A percentile compares a stretch with the other conserved stretches of the same genome.
Evolutionary conservation across 768 basidiomycete species (phyloP).

Genomic region (Tricholoma hemisulphureum): DNA sequence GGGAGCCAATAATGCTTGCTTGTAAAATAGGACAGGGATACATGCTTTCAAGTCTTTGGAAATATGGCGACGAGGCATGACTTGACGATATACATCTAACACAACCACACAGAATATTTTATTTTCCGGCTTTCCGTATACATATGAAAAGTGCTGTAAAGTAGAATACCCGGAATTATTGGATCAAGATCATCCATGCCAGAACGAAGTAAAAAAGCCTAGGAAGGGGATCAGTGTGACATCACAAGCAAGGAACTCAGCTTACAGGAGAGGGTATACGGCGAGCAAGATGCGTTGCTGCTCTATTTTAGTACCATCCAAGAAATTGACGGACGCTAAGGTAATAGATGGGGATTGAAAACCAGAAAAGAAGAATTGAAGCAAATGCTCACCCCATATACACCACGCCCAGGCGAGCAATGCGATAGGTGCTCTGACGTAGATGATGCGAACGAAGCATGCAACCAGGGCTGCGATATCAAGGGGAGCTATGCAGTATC

Average conservation of each 20-base stretch:
- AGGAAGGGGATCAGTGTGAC: not conserved
- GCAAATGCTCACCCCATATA: constrained; percentile 79
- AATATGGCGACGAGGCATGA: too few relatives aligned
- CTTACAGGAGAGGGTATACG: constrained; percentile 93
- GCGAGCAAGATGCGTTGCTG: constrained; percentile 87
- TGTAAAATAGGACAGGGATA: too few relatives aligned
- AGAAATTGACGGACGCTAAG: constrained; percentile 88
- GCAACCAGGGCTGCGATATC: constrained; percentile 87
- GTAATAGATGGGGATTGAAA: not conserved
- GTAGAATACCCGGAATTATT: constrained; percentile 38
- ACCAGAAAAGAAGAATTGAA: not conserved
- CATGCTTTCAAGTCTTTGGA: too few relatives aligned
- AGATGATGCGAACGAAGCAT: constrained; percentile 82
- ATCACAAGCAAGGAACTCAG: constrained; percentile 9
- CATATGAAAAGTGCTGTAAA: too few relatives aligned
- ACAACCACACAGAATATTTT: too few relatives aligned
- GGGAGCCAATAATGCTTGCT: too few relatives aligned
- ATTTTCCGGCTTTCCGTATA: too few relatives aligned
- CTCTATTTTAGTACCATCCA: constrained; percentile 93
- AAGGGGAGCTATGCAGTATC: constrained; percentile 93
- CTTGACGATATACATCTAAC: too few relatives aligned
- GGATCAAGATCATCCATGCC: constrained; percentile 97
- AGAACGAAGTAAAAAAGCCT: constrained; percentile 93
- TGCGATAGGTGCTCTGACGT: constrained; percentile 83
- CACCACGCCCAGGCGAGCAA: constrained; percentile 92